Base-by-base conservation (phyloP, 306 rosid species). In the Myrica gale region DNA sequence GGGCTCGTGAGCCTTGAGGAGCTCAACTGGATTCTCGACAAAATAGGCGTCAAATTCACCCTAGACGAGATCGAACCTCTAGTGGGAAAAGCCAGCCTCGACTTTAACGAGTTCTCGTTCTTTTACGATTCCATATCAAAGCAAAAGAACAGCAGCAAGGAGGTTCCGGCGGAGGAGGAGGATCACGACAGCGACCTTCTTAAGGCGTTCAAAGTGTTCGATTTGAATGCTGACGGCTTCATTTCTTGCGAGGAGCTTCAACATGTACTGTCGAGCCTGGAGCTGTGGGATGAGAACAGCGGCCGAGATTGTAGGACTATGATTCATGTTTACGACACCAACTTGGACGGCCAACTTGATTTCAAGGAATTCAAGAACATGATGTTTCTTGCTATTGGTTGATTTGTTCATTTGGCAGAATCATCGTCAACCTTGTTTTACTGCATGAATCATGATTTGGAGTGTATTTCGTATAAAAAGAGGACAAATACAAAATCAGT, bases 341-440 rank as follows among this genome's bases (percentile, higher is more conserved):
- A 93, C 68, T 83, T 79, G 51, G 98, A 90, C 52, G 98, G 98
- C 0, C 80, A 23, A 20, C 97, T 93, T 81, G 97, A 93, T 87
- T 91, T 91, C 56, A 80, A 93, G 68, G 98, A 93, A 71, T 93
- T 93, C 76, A 91, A 88, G 88, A 88, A 73, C 77, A 93, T 93
- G 97, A 93, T 93, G 93, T 50, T 83, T 54, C 86, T 68, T 74
- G 58, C 92, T 45, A 80, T 9, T 67, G 69, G 87, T n/a, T 89
- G 68, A 84, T 57, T 6, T 9, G 37, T 32, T 32, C 37, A 32
- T 32, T 32, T 32, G 37, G 37, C 37, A 32, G 37, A 32, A 32
- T 32, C 37, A 32, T 32, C 3, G 37, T 32, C 37, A 32, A 1
- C 32, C 37, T 32, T 32, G 37, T 32, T 32, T 32, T 32, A 32